Conservation (phyloP, 371 early-diverging fungal genomes). For the Zychaea mexicana region DNA sequence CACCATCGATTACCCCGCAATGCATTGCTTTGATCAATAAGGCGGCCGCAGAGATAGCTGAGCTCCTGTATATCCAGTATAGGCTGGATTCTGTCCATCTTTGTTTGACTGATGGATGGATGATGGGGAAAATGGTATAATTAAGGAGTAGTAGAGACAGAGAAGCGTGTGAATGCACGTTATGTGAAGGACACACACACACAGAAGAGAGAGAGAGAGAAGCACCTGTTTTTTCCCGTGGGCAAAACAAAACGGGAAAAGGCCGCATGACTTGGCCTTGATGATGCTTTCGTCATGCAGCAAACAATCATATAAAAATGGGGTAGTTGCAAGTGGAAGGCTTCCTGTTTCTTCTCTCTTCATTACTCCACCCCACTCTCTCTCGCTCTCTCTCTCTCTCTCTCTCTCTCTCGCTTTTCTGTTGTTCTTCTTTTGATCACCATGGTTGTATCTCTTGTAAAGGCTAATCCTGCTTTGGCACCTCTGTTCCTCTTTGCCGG, state of each 20-base stretch:
- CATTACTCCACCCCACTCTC: not conserved
- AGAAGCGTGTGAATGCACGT: not conserved
- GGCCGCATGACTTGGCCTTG: not conserved
- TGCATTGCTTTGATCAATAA: not conserved
- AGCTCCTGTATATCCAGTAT: not conserved
- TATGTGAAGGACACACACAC: too few relatives aligned
- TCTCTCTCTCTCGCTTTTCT: slow-evolving; percentile 14
- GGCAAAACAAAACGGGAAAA: not conserved
- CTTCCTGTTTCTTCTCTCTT: slow-evolving; percentile 7
- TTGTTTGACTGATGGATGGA: not conserved
- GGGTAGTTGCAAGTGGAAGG: not conserved
- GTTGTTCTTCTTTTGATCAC: slow-evolving; percentile 3
- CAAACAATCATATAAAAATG: not conserved
- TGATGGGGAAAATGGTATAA: too few relatives aligned
- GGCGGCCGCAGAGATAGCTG: not conserved
- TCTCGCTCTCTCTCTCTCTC: too few relatives aligned
- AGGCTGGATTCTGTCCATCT: not conserved
- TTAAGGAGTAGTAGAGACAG: too few relatives aligned
- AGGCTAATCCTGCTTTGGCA: slow-evolving; percentile 41
- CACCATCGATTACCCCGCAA: slow-evolving; percentile 1
- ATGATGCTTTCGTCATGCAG: not conserved
- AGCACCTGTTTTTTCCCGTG: not conserved
- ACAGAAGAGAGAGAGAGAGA: not conserved
- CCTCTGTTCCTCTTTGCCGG: slow-evolving; percentile 50
- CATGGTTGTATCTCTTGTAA: slow-evolving; percentile 27